phyloP scores from a whole-genome alignment of 257 asterid genomes.

The Fraxinus cuspidata region DNA sequence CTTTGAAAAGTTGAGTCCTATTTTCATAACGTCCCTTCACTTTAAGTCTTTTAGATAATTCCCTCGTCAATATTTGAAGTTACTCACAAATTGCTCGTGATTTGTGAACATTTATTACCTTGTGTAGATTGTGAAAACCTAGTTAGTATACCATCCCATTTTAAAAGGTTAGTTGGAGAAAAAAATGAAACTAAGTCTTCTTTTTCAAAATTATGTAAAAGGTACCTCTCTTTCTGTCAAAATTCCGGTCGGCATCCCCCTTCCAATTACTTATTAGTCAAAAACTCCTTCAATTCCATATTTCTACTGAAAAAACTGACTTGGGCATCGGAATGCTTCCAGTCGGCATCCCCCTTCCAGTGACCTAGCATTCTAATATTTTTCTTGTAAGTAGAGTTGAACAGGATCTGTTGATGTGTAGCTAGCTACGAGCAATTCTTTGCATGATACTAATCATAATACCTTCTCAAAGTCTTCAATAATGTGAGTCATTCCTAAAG shows the following conservation, averaged over 20 bases:
- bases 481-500: not conserved
- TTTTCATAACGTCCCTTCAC: not conserved
- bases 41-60: not conserved
- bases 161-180: not conserved
- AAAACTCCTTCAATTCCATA: not conserved
- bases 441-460: not conserved
- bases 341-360: not conserved
- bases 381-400: not conserved
- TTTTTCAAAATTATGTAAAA: not conserved
- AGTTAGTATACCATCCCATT: not conserved
- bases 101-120: not conserved
- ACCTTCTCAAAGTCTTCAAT: not conserved
- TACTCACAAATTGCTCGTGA: not conserved
- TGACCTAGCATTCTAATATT: not conserved
- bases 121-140: not conserved
- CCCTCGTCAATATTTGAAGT: not conserved
- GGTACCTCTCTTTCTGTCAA: not conserved
- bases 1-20: not conserved
- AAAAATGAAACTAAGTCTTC: not conserved
- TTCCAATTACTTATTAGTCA: not conserved
- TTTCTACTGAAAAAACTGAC: not conserved
- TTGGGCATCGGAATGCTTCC: not conserved
- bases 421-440: not conserved
- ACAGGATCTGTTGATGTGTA: not conserved
- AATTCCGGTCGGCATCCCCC: not conserved